phyloP scores from a whole-genome alignment of 305 asterid species.

The Fraxinus paxiana region DNA sequence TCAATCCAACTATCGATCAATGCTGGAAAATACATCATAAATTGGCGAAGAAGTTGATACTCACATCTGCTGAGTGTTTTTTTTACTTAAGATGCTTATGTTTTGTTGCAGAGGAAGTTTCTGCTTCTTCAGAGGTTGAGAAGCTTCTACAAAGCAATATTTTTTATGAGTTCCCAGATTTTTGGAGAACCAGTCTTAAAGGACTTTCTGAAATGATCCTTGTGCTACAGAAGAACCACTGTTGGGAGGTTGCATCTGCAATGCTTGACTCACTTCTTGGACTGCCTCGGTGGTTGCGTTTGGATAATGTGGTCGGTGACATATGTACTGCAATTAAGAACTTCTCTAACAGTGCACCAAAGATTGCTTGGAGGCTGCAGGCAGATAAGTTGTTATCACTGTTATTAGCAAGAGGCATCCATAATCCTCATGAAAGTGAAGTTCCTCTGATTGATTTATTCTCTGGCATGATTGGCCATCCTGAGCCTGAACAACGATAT shows the following conservation, averaged over 20 bases:
- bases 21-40: conserved; percentile 77
- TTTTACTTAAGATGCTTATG: conserved; percentile 60
- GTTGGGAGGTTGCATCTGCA: conserved; percentile 86
- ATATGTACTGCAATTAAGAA: conserved; percentile 56
- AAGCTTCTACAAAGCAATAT: conserved; percentile 31
- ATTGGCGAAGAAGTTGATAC: conserved; percentile 57
- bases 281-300: conserved; percentile 50
- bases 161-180: conserved; percentile 34
- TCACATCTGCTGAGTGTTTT: conserved; percentile 74
- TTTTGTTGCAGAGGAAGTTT: conserved; percentile 36
- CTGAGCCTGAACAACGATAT: conserved; percentile 92
- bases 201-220: conserved; percentile 59
- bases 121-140: conserved; percentile 39
- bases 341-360: conserved; percentile 70
- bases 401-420: conserved; percentile 59
- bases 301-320: conserved; percentile 50
- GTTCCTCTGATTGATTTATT: conserved; percentile 60
- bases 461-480: conserved; percentile 71
- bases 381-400: conserved; percentile 65
- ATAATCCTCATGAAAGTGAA: conserved; percentile 48
- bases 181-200: conserved; percentile 61
- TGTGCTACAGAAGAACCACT: conserved; percentile 59
- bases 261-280: conserved; percentile 65
- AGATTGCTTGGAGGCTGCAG: conserved; percentile 70
- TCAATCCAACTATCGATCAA: conserved; percentile 59